Conservation (phyloP, 2,329 filamentous ascomycete species). For the Curvularia verruculosa region DNA sequence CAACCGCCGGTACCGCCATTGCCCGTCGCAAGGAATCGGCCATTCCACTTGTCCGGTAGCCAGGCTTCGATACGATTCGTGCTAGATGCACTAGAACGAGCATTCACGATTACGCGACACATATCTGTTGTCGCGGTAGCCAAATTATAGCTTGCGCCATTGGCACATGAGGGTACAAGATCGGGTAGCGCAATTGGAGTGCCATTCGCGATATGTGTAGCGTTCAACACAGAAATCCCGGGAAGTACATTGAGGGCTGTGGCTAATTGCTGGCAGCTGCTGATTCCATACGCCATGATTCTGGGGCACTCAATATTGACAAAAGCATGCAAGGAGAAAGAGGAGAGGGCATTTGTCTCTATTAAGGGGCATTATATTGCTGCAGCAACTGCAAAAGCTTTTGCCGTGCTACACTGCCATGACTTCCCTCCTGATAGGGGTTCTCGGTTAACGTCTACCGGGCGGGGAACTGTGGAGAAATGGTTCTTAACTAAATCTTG, state of each 20-base stretch:
- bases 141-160: conserved; percentile 1
- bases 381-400: not conserved
- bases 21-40: conserved; percentile 45
- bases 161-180: conserved; percentile 16
- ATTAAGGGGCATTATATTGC: not conserved
- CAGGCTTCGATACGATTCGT: conserved; percentile 47
- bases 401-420: not conserved
- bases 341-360: not conserved
- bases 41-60: conserved; percentile 47
- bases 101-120: conserved; percentile 15
- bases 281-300: conserved; percentile 11
- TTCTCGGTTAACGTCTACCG: not conserved
- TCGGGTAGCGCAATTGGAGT: conserved; percentile 6
- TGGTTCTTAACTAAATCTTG: not conserved
- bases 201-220: conserved; percentile 13
- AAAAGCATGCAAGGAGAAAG: not conserved
- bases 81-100: conserved; percentile 20
- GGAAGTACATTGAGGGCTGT: conserved; percentile 7
- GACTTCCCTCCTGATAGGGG: not conserved
- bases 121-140: conserved; percentile 17
- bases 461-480: not conserved
- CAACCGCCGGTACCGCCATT: conserved; percentile 49
- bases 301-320: not conserved
- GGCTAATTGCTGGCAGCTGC: conserved; percentile 13
- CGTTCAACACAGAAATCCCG: conserved; percentile 11